Percentiles rank a stretch among this genome's conserved stretches.
Conservation (phyloP, 2,329 filamentous ascomycete genomes). For the Diaporthe longicolla region DNA sequence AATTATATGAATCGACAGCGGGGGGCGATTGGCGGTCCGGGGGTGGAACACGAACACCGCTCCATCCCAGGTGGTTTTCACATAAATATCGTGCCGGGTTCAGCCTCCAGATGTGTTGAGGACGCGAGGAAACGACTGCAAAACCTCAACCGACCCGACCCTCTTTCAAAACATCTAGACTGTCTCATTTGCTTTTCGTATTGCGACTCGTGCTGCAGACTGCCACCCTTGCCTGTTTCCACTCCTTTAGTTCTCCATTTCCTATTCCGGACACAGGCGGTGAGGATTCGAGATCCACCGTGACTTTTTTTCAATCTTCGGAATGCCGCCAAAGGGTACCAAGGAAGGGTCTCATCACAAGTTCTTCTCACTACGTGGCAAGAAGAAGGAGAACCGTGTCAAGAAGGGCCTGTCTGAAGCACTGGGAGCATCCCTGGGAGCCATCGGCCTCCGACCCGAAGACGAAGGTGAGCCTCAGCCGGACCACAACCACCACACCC, state of each 20-base stretch:
- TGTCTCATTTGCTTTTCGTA: constrained; percentile 40
- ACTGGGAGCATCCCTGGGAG: constrained; percentile 41
- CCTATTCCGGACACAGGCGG: constrained; percentile 42
- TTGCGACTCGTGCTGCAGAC: constrained; percentile 41
- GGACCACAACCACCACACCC: neutral
- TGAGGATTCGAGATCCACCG: constrained; percentile 42
- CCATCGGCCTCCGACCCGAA: constrained; percentile 40
- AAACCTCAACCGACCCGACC: constrained; percentile 32
- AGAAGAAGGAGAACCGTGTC: constrained; percentile 41
- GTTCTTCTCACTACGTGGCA: constrained; percentile 43
- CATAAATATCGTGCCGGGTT: constrained; percentile 40
- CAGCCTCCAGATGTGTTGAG: constrained; percentile 21
- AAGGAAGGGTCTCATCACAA: constrained; percentile 42
- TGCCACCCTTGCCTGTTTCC: constrained; percentile 40
- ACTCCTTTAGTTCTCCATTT: constrained; percentile 41
- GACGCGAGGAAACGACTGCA: constrained; percentile 13
- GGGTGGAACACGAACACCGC: constrained; percentile 40
- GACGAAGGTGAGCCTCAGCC: constrained; percentile 42
- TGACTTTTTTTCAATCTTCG: constrained; percentile 39
- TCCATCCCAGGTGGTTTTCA: constrained; percentile 24
- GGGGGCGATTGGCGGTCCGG: constrained; percentile 36
- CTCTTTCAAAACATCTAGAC: constrained; percentile 33
- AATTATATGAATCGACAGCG: constrained; percentile 39
- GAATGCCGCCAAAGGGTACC: constrained; percentile 40
- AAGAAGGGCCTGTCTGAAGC: constrained; percentile 42